Base-by-base conservation (phyloP, 2,329 filamentous ascomycete genomes). In the Monosporascus sp. region DNA sequence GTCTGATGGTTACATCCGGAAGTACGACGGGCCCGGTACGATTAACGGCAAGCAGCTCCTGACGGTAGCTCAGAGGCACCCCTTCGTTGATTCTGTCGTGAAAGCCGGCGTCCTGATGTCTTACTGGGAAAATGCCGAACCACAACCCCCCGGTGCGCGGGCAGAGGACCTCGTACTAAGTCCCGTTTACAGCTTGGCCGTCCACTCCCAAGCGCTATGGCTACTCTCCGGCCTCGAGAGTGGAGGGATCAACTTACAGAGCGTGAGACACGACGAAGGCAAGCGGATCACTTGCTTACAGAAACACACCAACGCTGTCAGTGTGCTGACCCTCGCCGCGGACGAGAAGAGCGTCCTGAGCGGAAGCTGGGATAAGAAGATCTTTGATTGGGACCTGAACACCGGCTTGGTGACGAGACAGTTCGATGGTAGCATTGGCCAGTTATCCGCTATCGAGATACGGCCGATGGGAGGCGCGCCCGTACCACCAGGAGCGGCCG, bases 111-210 rank as follows among this genome's bases (percentile, higher is more conserved):
- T 96, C 6, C 75, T 97, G 49, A 86, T 97, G 81, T 96, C 90
- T 50, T 99, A 99, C 70, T 99, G 94, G 94, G 94, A 97, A 70
- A 99, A 97, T 64, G 92, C 97, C 69, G 93, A 99, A 67, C 83
- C 84, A 2, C 60, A 73, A 3, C 67, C 66, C 1, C 69, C 72
- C 0, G 61, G 64, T 7, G 63, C 70, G 37, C 70, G 71, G 16
- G 75, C 76, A 14, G 75, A 87, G 48, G 86, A 90, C 3, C 74
- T 83, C 24, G 73, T 81, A 5, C 72, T 93, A n/a, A 96, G 91
- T 9, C 91, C 94, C 0, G 93, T 99, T 0, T 99, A 99, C 70
- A 96, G 92, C 7, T 77, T 99, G 26, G 94, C 94, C 1, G 87
- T 95, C 5, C 91, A 99, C 57, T 91, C 90, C 45, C 84, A 94